Evolutionary conservation across 225 moss, liverwort and hornwort species (phyloP), one percentile per base, ranked within the genome.

Genomic region (Climacium dendroides): DNA sequence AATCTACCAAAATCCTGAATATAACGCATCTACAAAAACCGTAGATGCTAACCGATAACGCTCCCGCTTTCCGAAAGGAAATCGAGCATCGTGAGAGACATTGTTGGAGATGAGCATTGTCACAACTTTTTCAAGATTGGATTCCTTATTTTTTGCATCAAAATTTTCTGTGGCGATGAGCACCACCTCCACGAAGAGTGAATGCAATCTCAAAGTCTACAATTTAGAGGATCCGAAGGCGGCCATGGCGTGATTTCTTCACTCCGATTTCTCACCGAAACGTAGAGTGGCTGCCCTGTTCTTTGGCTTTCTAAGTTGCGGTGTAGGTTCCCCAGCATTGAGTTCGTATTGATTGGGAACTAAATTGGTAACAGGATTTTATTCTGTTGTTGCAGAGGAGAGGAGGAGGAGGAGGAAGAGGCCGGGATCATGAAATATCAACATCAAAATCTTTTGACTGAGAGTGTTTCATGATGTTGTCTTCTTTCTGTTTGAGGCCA

Each of bases 391-490:
- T 78, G 84, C 78, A 35, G 67, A 23, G 5, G 43, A 43, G 43
- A 43, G 53, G 71, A 78, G 66, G 70, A 30, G 18, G 15, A 74
- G 25, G 70, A 23, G 6, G 45, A 30, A 73, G 75, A 84, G 41
- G 15, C 87, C 39, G 48, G 29, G 79, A 63, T 74, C 64, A 72
- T 69, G 87, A 71, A 71, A 52, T 18, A 82, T 29, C 10, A 7
- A 43, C 19, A 34, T 81, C 55, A 2, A 45, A 72, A 43, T 80
- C 52, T 54, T 23, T 16, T 12, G 58, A 39, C 47, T 78, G 83
- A 82, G 90, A 88, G 53, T 34, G 62, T 57, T 85, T 28, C 80
- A 81, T 16, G 41, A 87, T 90, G 87, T 47, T 92, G 78, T 89
- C 74, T 52, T 86, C 80, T 28, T 63, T 86, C 65, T 63, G 79